Conservation (phyloP, 139 green algal genomes). For the Gonium pectorale region DNA sequence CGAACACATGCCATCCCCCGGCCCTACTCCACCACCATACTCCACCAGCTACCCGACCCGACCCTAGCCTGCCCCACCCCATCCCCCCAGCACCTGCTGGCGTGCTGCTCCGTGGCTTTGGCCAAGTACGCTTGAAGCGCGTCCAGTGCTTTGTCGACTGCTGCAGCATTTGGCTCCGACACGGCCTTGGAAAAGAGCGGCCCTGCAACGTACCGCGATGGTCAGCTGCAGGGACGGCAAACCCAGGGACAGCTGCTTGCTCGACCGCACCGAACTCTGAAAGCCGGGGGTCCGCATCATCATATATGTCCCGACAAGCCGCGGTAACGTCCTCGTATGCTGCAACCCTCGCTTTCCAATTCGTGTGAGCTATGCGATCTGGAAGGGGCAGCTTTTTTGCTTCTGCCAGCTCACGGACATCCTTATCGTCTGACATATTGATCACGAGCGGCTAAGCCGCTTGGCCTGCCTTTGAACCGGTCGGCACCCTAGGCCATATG, state of each 20-base stretch:
- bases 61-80: no score
- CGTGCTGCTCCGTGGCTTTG: slow-evolving; percentile 69
- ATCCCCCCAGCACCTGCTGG: slow-evolving; percentile 63
- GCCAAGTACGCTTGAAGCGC: slow-evolving; percentile 72
- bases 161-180: slow-evolving; percentile 89
- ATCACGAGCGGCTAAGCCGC: neutral
- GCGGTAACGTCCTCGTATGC: slow-evolving; percentile 82
- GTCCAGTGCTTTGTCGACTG: slow-evolving; percentile 93
- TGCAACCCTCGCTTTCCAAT: slow-evolving; percentile 92
- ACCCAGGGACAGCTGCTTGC: neutral
- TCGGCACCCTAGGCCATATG: neutral
- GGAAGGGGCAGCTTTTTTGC: slow-evolving; percentile 74
- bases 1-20: no score
- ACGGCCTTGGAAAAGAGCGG: slow-evolving; percentile 85
- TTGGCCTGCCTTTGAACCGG: neutral
- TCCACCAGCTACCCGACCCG: no score
- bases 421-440: slow-evolving; percentile 44
- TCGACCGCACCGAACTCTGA: slow-evolving; percentile 70
- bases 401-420: slow-evolving; percentile 59
- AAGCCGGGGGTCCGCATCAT: slow-evolving; percentile 75
- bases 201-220: slow-evolving; percentile 67
- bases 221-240: no score
- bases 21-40: no score
- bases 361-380: slow-evolving; percentile 80
- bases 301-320: slow-evolving; percentile 67